Conservation (phyloP, 2,329 filamentous ascomycete species). For the Sordariomycetes sp. region DNA sequence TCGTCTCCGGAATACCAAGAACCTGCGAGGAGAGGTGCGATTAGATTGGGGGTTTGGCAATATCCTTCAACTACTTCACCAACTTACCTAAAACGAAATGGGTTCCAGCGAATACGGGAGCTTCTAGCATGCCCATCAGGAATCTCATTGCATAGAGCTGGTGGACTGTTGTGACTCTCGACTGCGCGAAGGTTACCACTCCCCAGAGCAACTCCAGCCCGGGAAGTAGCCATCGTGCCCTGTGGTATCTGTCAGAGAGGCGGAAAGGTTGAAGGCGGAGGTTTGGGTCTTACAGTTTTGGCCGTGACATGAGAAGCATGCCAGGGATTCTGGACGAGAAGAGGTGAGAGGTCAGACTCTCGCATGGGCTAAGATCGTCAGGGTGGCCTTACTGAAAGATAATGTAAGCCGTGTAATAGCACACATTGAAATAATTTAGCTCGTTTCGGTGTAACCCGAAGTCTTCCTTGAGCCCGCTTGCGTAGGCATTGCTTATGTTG, state of each 20-base stretch:
- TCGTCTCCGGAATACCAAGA: conserved; percentile 30
- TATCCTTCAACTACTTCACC: not conserved
- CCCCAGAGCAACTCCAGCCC: conserved; percentile 23
- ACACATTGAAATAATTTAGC: conserved; percentile 39
- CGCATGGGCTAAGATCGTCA: too few species aligned
- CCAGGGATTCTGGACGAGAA: conserved; percentile 14
- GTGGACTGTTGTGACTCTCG: conserved; percentile 19
- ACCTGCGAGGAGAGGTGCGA: not conserved
- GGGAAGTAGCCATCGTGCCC: conserved; percentile 19
- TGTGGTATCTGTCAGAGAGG: not conserved
- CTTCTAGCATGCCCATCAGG: conserved; percentile 28
- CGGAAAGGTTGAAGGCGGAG: conserved; percentile 20
- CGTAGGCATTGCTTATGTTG: conserved; percentile 25
- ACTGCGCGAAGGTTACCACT: conserved; percentile 6
- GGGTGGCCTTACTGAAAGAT: conserved; percentile 22
- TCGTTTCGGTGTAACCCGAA: conserved; percentile 39
- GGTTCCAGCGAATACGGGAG: conserved; percentile 24
- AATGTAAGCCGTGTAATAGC: conserved; percentile 51
- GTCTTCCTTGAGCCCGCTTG: conserved; percentile 37
- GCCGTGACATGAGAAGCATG: conserved; percentile 24
- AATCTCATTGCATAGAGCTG: conserved; percentile 28
- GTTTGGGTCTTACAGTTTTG: not conserved
- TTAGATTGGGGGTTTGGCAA: not conserved
- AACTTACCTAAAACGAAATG: conserved; percentile 25
- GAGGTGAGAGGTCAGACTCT: too few species aligned